Evolutionary conservation across 2,329 filamentous ascomycete species (phyloP).

Genomic region (Aaosphaeria pasadenensis): DNA sequence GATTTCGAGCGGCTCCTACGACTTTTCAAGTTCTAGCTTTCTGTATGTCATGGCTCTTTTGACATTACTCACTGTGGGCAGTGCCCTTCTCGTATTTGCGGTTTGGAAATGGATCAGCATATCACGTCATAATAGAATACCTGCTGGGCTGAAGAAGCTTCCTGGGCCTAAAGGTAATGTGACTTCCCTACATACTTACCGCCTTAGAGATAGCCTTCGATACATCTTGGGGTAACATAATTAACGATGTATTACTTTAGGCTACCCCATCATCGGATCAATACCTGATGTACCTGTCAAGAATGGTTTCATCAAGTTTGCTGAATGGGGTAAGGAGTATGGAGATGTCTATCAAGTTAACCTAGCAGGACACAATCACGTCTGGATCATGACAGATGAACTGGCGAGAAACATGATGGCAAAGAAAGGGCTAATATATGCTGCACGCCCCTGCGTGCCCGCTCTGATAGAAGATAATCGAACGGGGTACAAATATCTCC

Average conservation of each 20-base stretch:
- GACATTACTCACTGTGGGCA: slow-evolving; percentile 22
- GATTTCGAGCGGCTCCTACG: too few species aligned
- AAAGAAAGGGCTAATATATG: slow-evolving; percentile 46
- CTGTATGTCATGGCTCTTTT: slow-evolving; percentile 25
- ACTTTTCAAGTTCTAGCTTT: too few species aligned
- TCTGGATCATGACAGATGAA: slow-evolving; percentile 45
- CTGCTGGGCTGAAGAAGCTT: slow-evolving; percentile 34
- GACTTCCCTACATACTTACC: background rate
- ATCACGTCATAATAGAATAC: slow-evolving; percentile 25
- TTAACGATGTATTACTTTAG: slow-evolving; percentile 22
- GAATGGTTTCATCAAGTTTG: slow-evolving; percentile 44
- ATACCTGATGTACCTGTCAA: slow-evolving; percentile 44
- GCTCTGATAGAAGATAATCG: slow-evolving; percentile 44
- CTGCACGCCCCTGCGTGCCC: slow-evolving; percentile 45
- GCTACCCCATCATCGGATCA: slow-evolving; percentile 42
- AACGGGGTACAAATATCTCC: slow-evolving; percentile 45
- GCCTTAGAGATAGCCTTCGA: background rate
- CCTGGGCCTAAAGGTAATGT: slow-evolving; percentile 41
- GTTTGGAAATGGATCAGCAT: slow-evolving; percentile 26
- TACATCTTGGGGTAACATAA: background rate
- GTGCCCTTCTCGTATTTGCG: slow-evolving; percentile 20
- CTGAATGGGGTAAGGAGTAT: slow-evolving; percentile 45
- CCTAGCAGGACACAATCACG: slow-evolving; percentile 44
- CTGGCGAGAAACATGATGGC: slow-evolving; percentile 43
- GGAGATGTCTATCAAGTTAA: slow-evolving; percentile 47